These are phyloP conservation scores for Gossypium lobatum DNA, from an alignment of 441 rosid genomes.

Conservation along the genomic window DNA sequence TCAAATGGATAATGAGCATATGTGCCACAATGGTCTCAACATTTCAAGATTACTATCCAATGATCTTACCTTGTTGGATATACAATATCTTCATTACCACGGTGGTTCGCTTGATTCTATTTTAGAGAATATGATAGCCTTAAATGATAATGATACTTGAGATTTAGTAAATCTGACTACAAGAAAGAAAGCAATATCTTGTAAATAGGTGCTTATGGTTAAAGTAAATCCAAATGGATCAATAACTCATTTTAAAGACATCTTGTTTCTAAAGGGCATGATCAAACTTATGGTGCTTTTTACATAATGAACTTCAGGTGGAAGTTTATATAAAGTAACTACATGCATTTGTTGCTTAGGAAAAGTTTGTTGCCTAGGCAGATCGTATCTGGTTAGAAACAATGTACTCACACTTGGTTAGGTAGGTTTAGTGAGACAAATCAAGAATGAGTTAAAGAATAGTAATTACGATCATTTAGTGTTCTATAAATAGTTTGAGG, in stretches of 20 bases:
- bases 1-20: not conserved
- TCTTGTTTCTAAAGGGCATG: not conserved
- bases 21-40: not conserved
- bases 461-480: not conserved
- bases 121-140: not conserved
- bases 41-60: not conserved
- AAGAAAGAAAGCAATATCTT: not conserved
- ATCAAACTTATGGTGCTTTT: not conserved
- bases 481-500: not conserved
- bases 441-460: not conserved
- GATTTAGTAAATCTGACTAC: not conserved
- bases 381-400: not conserved
- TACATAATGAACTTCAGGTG: not conserved
- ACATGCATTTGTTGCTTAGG: not conserved
- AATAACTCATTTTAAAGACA: not conserved
- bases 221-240: not conserved
- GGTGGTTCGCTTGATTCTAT: not conserved
- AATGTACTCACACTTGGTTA: not conserved
- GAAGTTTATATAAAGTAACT: not conserved
- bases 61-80: not conserved
- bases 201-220: not conserved
- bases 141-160: not conserved
- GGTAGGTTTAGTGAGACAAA: not conserved
- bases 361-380: not conserved
- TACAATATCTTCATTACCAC: not conserved